Percentiles rank a stretch among this genome's conserved stretches.
phyloP scores from a whole-genome alignment of 768 basidiomycete species.

The Mycena kentingensis region DNA sequence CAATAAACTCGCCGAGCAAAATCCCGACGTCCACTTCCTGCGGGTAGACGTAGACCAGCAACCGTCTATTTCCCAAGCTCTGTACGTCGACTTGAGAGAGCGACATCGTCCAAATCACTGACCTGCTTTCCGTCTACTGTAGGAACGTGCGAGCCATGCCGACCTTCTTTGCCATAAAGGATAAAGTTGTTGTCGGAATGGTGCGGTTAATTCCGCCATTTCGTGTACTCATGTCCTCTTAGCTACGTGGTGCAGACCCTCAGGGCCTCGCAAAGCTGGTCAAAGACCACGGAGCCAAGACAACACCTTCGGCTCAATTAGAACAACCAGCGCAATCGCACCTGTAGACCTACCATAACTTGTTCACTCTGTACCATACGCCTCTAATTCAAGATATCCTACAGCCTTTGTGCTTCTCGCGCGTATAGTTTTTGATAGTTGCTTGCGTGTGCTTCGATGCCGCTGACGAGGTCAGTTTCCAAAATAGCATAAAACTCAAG shows the following conservation, averaged over 20 bases:
- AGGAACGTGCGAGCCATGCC: constrained; percentile 25
- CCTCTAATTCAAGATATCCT: not conserved
- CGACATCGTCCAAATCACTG: not conserved
- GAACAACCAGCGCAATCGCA: not conserved
- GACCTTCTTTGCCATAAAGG: constrained; percentile 25
- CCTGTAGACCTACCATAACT: not conserved
- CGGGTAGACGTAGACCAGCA: constrained; percentile 26
- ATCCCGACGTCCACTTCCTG: constrained; percentile 25
- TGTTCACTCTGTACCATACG: too few species aligned
- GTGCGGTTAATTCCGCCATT: constrained; percentile 2
- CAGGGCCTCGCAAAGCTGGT: constrained; percentile 20
- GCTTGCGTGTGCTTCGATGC: too few species aligned
- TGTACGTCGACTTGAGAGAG: constrained; percentile 1
- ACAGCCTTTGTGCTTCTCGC: not conserved
- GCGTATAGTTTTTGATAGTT: too few species aligned
- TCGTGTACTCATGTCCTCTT: not conserved
- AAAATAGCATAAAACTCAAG: too few species aligned
- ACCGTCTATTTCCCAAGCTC: constrained; percentile 10
- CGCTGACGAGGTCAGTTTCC: too few species aligned
- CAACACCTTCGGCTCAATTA: constrained; percentile 1
- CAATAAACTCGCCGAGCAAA: constrained; percentile 20
- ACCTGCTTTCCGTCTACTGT: not conserved
- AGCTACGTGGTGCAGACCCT: constrained; percentile 25
- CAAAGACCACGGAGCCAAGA: constrained; percentile 17
- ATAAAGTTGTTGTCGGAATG: constrained; percentile 18